phyloP scores from a whole-genome alignment of 192 early-diverging fungal genomes.

The Ambispora gerdemannii region DNA sequence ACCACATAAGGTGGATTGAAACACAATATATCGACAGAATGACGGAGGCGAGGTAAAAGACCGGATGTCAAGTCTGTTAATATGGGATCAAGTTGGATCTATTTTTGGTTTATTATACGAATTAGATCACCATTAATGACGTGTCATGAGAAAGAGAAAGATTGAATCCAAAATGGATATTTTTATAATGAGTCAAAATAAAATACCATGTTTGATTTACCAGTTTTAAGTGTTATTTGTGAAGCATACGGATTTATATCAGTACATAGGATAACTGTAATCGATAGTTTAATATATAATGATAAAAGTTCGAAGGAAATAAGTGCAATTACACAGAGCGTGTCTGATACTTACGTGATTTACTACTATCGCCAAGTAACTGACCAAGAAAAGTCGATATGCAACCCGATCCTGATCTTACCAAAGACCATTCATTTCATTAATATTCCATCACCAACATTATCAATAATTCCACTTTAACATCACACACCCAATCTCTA shows the following conservation, averaged over 20 bases:
- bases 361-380: conserved; percentile 41
- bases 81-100: conserved; percentile 62
- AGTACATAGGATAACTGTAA: conserved; percentile 59
- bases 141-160: too few relatives aligned
- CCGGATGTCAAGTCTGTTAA: conserved; percentile 58
- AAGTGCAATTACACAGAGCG: background rate
- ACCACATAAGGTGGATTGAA: conserved; percentile 98
- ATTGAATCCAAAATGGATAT: too few relatives aligned
- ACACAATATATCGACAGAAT: conserved; percentile 71
- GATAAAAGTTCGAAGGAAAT: conserved; percentile 2
- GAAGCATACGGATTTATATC: conserved; percentile 82
- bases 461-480: background rate
- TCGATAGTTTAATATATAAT: conserved; percentile 10
- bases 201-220: conserved; percentile 45
- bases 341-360: conserved; percentile 36
- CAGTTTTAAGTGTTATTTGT: conserved; percentile 65
- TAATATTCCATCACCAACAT: background rate
- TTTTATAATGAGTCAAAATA: background rate
- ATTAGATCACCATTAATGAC: too few relatives aligned
- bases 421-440: background rate
- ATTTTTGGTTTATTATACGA: conserved; percentile 19
- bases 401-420: conserved; percentile 78
- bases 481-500: conserved; percentile 77
- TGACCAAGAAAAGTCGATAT: conserved; percentile 77
- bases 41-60: conserved; percentile 51